Base-by-base conservation (phyloP, 306 rosid species). In the Neltuma alba region DNA sequence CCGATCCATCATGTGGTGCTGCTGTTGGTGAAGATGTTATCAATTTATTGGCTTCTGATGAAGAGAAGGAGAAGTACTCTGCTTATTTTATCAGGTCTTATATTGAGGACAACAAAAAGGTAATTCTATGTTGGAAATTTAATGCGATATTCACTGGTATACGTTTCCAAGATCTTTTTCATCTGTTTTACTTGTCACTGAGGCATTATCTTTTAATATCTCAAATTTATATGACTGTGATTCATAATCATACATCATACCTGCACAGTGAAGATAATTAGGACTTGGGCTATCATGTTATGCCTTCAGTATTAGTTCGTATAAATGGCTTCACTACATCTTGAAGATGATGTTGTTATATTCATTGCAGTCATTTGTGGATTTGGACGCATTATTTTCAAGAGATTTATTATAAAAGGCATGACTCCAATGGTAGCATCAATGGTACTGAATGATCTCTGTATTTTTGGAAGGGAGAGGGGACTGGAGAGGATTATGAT, bases 101-200 rank as follows among this genome's bases (percentile, higher is more conserved):
- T 65, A 83, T 90, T 58, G 92, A 90, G 85, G 91, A 88, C 83
- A 90, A 90, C 41, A 85, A 87, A 80, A 90, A 90, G 91, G 92
- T 87, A 83, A 20, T 28, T 28, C 33, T 42, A 28, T 71, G 27
- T 47, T 27, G 54, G 55, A 42, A 65, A 36, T 36, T 40, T 38
- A 52, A 65, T 65, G 45, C 28, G 25, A 11, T 4, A 25, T 67
- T 38, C 25, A 5, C 21, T 40, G 52, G 72, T 66, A 9, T 12
- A 67, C 0, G 31, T 40, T 20, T 30, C 16, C 31, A n/a, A 65
- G 28, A 8, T 36, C 1, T 20, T 60, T 66, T 36, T 16, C 6
- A 30, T 21, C 16, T 30, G 13, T 10, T 40, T 21, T n/a, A 37
- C 72, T 66, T 37, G 31, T 3, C 28, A 66, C 5, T 21, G 9